phyloP scores from a whole-genome alignment of 805 yeast genomes.

The Lachancea waltii region DNA sequence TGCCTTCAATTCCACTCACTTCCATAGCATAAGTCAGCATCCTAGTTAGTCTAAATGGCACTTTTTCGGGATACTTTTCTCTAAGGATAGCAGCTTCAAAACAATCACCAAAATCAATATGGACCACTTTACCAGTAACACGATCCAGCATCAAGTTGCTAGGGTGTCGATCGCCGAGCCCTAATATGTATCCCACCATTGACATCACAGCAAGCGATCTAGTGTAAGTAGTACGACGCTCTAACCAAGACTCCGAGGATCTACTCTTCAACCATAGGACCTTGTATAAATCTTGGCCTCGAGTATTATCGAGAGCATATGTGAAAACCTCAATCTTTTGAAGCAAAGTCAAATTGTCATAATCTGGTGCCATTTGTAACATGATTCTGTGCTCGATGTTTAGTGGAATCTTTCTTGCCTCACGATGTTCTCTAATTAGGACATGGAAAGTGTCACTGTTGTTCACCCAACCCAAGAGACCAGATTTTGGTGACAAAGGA shows the following conservation, averaged over 20 bases:
- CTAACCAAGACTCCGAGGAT: slow-evolving; percentile 96
- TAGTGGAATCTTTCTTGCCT: slow-evolving; percentile 77
- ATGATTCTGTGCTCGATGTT: slow-evolving; percentile 93
- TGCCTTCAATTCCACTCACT: slow-evolving; percentile 96
- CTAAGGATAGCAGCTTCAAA: slow-evolving; percentile 96
- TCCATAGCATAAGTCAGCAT: slow-evolving; percentile 99
- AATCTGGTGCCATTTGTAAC: slow-evolving; percentile 96
- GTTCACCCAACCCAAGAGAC: slow-evolving; percentile 94
- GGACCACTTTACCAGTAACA: slow-evolving; percentile 90
- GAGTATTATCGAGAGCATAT: slow-evolving; percentile 87
- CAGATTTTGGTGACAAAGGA: slow-evolving; percentile 96
- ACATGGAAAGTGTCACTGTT: slow-evolving; percentile 96
- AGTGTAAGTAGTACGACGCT: slow-evolving; percentile 92
- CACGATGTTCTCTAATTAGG: slow-evolving; percentile 86
- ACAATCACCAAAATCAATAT: slow-evolving; percentile 98
- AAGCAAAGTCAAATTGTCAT: slow-evolving; percentile 77
- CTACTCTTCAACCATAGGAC: slow-evolving; percentile 95
- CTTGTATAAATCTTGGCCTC: slow-evolving; percentile 93
- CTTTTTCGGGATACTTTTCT: slow-evolving; percentile 96
- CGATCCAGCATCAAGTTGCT: slow-evolving; percentile 93
- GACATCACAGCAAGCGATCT: slow-evolving; percentile 97
- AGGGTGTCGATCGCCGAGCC: slow-evolving; percentile 97
- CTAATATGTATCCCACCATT: slow-evolving; percentile 95
- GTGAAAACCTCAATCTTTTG: slow-evolving; percentile 97
- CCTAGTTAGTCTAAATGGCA: slow-evolving; percentile 92